Percentiles rank a stretch among this genome's conserved stretches.
phyloP scores from a whole-genome alignment of 768 basidiomycete species.

The Trametes maxima region DNA sequence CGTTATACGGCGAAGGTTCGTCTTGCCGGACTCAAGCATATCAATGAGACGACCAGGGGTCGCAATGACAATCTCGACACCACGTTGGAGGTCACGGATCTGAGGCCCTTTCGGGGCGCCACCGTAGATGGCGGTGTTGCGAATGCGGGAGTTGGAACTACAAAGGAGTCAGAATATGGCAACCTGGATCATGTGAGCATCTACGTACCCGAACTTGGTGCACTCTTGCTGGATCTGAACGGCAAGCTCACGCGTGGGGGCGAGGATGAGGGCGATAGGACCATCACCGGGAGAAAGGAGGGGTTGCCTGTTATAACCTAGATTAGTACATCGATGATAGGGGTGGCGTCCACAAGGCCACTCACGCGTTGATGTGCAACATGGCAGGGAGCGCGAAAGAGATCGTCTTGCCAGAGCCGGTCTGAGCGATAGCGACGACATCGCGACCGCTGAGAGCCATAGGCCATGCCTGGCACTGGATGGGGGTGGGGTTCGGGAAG shows the following conservation, averaged over 20 bases:
- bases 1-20: slow-evolving; percentile 93
- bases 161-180: slow-evolving; percentile 6
- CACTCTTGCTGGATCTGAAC: slow-evolving; percentile 99
- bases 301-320: slow-evolving; percentile 65
- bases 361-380: slow-evolving; percentile 99
- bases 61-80: slow-evolving; percentile 98
- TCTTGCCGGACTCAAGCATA: slow-evolving; percentile 97
- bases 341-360: slow-evolving; percentile 21
- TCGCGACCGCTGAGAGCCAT: slow-evolving; percentile 96
- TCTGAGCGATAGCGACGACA: slow-evolving; percentile 95
- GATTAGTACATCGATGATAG: not conserved
- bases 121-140: slow-evolving; percentile 98
- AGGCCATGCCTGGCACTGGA: slow-evolving; percentile 99
- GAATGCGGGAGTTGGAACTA: slow-evolving; percentile 89
- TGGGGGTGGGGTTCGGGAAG: slow-evolving; percentile 87
- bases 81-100: slow-evolving; percentile 95
- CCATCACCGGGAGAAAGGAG: slow-evolving; percentile 93
- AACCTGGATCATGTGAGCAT: slow-evolving; percentile 5
- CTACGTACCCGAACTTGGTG: slow-evolving; percentile 88
- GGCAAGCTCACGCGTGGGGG: slow-evolving; percentile 97
- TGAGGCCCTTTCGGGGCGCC: slow-evolving; percentile 99
- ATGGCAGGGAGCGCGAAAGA: slow-evolving; percentile 98
- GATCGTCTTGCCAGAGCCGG: slow-evolving; percentile 98
- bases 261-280: slow-evolving; percentile 94
- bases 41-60: slow-evolving; percentile 99